Evolutionary conservation across 495 filamentous ascomycete genomes (phyloP).

Genomic region (Xylaria longipes): DNA sequence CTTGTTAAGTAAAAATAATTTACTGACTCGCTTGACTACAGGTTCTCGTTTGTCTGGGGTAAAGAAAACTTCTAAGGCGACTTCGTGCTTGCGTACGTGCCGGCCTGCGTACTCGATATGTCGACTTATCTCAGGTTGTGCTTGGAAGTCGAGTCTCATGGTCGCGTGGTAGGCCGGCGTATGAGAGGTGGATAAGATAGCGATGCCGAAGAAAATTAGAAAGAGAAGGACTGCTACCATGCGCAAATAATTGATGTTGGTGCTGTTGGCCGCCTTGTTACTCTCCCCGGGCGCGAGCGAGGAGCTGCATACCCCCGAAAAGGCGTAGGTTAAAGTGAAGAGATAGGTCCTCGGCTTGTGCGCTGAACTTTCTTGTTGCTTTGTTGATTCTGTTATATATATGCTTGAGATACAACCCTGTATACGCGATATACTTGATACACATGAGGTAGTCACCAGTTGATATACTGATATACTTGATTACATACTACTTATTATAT

Average conservation of each 20-base stretch:
- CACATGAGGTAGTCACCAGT: constrained; percentile 5
- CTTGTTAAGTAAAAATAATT: background rate
- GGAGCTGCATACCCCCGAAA: background rate
- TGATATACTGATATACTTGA: background rate
- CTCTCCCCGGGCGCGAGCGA: background rate
- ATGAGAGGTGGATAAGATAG: background rate
- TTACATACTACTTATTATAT: background rate
- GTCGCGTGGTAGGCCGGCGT: background rate
- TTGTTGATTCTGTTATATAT: constrained; percentile 15
- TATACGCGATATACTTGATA: constrained; percentile 10
- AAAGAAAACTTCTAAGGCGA: constrained; percentile 75
- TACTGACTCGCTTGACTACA: constrained; percentile 27
- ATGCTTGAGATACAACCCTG: background rate
- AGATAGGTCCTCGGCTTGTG: background rate
- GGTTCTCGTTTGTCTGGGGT: constrained; percentile 71
- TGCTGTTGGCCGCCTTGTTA: background rate
- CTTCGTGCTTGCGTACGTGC: background rate
- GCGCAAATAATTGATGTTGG: background rate
- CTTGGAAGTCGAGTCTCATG: background rate
- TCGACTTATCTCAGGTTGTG: background rate
- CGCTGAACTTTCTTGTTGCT: constrained; percentile 3
- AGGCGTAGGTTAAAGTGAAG: constrained; percentile 3
- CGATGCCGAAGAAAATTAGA: background rate
- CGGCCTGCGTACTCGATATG: background rate
- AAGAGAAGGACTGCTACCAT: background rate